phyloP scores from a whole-genome alignment of 2,329 filamentous ascomycete species.

The Aschersonia sp. region DNA sequence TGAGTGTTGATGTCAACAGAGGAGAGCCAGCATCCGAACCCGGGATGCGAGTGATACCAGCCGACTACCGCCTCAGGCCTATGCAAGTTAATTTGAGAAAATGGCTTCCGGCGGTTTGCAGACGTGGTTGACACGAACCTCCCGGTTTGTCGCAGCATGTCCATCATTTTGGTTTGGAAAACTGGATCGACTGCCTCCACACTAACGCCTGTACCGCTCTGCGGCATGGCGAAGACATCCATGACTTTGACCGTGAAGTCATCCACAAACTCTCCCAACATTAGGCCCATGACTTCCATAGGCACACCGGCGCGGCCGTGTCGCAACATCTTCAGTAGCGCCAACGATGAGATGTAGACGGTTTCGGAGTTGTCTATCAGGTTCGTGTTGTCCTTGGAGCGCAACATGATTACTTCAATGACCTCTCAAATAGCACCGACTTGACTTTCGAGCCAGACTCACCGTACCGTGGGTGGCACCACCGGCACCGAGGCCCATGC shows the following conservation, averaged over 20 bases:
- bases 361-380: conserved; percentile 99
- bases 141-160: conserved; percentile 96
- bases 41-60: conserved; percentile 99
- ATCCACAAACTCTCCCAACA: conserved; percentile 97
- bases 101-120: not conserved
- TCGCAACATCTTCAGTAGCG: conserved; percentile 94
- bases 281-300: conserved; percentile 99
- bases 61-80: conserved; percentile 95
- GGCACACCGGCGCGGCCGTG: conserved; percentile 95
- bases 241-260: conserved; percentile 98
- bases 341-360: conserved; percentile 96
- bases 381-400: conserved; percentile 63
- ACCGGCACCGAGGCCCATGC: conserved; percentile 49
- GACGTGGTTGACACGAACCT: conserved; percentile 39
- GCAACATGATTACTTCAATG: too few species aligned
- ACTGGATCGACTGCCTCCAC: conserved; percentile 97
- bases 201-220: conserved; percentile 94
- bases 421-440: not conserved
- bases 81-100: conserved; percentile 6
- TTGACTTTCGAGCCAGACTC: conserved; percentile 11
- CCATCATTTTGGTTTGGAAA: conserved; percentile 99
- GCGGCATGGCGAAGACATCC: conserved; percentile 98
- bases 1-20: conserved; percentile 99
- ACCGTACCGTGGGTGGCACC: conserved; percentile 26
- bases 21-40: conserved; percentile 98